Base-by-base conservation (phyloP, 345 rosid species). In the Capsella bursapastoris region DNA sequence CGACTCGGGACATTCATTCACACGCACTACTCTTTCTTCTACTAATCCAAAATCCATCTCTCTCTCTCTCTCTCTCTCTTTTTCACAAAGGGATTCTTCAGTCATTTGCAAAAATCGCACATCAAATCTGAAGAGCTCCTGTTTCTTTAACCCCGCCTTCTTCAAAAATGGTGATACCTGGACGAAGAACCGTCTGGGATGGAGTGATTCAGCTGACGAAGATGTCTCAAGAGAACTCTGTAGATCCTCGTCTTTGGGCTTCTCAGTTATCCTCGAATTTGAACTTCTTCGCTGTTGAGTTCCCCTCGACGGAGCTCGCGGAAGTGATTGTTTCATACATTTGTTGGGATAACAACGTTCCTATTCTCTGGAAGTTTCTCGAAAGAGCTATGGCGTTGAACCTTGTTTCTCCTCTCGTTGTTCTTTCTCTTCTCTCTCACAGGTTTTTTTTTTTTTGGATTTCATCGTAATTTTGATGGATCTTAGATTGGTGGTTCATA, bases 271-370 rank as follows among this genome's bases (percentile, higher is more conserved):
- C 86, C 2, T 81, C 99, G 34, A 81, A 32, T 44, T 81, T 95
- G 67, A 85, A 66, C 80, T 71, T 88, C 16, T 76, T 89, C 15
- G 86, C 87, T 25, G 89, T 89, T 9, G 55, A 56, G 31, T 63
- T 95, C 66, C 99, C 99, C 3, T 92, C 97, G 0, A 22, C 87
- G 43, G 96, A 88, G 70, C 73, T 92, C 14, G 96, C 97, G 2
- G 84, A 85, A 34, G 70, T 85, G 29, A 62, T 95, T 56, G 98
- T 90, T 32, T 86, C 87, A 13, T 87, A 89, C 86, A 86, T 90
- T 83, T 89, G 89, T 73, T 92, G 93, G 87, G 99, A 88, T 5
- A 90, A 95, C 67, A 88, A 90, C 80, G 84, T 89, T 34, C 97
- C 99, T 12, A 60, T 86, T 68, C 68, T 84, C 50, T 95, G 99